Evolutionary conservation across 768 basidiomycete species (phyloP), one percentile per base, ranked within the genome.

Genomic region (Mycena olivaceomarginata): DNA sequence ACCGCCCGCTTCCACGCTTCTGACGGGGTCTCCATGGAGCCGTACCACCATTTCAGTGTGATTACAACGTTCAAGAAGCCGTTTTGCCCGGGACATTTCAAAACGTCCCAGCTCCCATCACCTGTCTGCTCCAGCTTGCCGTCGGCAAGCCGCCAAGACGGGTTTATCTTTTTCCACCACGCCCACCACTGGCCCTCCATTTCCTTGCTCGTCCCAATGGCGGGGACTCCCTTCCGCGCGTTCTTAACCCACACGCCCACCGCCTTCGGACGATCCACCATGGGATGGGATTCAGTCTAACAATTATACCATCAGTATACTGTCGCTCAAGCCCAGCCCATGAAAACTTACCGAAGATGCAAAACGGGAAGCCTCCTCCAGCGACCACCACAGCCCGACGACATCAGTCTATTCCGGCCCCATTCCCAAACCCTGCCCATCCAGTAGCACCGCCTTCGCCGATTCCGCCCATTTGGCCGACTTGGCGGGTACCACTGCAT

Each of bases 131-230:
- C 67, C 9, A 75, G 51, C 31, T 25, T 20, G 40, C 74, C 74
- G 2, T 64, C 48, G 9, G 22, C n/a, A 1, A 53, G 6, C 9
- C 67, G 45, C 74, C 67, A 75, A 9, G 2, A 2, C 6, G 74
- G 74, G n/a, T 75, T 75, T 2, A 75, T 63, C 0, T 5, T 40
- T 0, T 1, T 43, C 74, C 67, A 75, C 74, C 74, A 75, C 10
- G 2, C 39, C 67, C 60, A 63, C 67, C 67, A 70, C 39, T 69
- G n/a, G 1, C 1, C 12, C 8, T 39, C 45, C n/a, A 69, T 53
- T 2, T 6, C 25, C 39, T 22, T 13, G 9, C 13, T 25, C 0
- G 16, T 22, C 11, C 25, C 11, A 37, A 69, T 13, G 5, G 16
- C 48, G 1, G 74, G 74, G 7, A 20, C 53, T 5, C 25, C 25